These are phyloP conservation scores for Citeromyces matritensis DNA, from an alignment of 805 yeast genomes.

Conservation along the genomic window DNA sequence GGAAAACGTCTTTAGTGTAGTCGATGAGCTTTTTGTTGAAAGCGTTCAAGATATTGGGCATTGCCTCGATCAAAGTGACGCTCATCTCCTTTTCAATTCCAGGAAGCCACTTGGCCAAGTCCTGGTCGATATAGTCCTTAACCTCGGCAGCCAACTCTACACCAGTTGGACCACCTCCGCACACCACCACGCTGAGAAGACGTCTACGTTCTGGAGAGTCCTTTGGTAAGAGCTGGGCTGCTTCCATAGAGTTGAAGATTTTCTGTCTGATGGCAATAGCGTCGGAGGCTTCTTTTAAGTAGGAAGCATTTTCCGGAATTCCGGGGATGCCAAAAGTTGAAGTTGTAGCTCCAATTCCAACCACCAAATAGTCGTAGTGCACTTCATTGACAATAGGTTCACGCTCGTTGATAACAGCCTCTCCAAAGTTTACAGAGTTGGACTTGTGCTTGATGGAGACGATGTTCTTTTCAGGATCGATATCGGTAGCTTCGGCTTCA, in stretches of 20 bases:
- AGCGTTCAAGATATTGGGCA: conserved; percentile 74
- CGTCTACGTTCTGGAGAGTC: conserved; percentile 66
- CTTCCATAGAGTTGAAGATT: conserved; percentile 78
- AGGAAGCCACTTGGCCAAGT: conserved; percentile 80
- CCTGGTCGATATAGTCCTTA: conserved; percentile 89
- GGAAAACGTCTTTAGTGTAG: conserved; percentile 71
- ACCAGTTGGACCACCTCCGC: conserved; percentile 99
- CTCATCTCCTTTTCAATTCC: conserved; percentile 67
- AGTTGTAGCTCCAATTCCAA: conserved; percentile 93
- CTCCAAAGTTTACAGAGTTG: conserved; percentile 38
- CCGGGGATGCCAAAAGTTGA: conserved; percentile 94
- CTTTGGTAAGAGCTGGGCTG: conserved; percentile 68
- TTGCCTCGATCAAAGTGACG: conserved; percentile 79
- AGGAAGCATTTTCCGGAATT: conserved; percentile 76
- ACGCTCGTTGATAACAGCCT: conserved; percentile 25
- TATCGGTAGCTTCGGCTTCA: conserved; percentile 81
- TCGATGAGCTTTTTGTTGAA: conserved; percentile 54
- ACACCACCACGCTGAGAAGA: conserved; percentile 76
- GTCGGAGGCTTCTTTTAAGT: conserved; percentile 82
- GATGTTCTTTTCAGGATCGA: conserved; percentile 58
- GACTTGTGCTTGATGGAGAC: conserved; percentile 45
- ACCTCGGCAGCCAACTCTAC: conserved; percentile 95
- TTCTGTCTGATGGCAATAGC: conserved; percentile 72
- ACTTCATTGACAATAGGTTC: conserved; percentile 28
- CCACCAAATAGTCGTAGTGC: conserved; percentile 70